Evolutionary conservation across 352 stramenopile species (phyloP).

Genomic region (Globisporangium rhizosaccharum): DNA sequence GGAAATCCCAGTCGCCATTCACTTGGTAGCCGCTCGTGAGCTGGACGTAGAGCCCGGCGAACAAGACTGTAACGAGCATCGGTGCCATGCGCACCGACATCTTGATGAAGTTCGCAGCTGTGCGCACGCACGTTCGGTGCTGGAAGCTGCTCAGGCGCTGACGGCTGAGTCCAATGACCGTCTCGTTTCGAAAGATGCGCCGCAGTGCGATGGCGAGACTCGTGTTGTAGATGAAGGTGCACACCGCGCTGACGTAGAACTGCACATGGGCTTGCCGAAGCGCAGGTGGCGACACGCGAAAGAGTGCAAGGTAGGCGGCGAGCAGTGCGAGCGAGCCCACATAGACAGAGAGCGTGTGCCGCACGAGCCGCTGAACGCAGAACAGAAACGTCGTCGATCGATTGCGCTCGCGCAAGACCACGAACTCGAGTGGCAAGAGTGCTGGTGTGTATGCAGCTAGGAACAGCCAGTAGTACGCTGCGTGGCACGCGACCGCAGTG

Average conservation of each 20-base stretch:
- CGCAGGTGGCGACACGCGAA: no score
- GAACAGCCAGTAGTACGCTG: slow-evolving; percentile 9
- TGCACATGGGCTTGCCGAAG: background rate
- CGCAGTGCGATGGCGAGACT: background rate
- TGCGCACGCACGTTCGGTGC: background rate
- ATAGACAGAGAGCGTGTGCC: no score
- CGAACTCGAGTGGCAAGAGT: slow-evolving; percentile 12
- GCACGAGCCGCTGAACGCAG: no score
- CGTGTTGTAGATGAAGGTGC: background rate
- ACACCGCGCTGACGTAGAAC: background rate
- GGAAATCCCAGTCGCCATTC: background rate
- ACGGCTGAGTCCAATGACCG: background rate
- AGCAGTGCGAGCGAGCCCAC: no score
- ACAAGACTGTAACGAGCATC: background rate
- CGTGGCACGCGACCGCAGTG: slow-evolving; percentile 14
- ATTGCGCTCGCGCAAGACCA: background rate
- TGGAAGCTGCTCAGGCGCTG: background rate
- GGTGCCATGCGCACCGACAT: slow-evolving; percentile 4
- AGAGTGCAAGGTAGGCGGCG: no score
- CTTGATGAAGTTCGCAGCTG: background rate
- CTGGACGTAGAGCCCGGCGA: slow-evolving; percentile 8
- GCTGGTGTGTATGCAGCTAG: background rate
- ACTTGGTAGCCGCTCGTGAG: slow-evolving; percentile 1
- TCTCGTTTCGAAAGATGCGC: slow-evolving; percentile 1
- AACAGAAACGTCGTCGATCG: no score